Conservation (phyloP, 2,329 filamentous ascomycete genomes). For the Pezicula radicicola region DNA sequence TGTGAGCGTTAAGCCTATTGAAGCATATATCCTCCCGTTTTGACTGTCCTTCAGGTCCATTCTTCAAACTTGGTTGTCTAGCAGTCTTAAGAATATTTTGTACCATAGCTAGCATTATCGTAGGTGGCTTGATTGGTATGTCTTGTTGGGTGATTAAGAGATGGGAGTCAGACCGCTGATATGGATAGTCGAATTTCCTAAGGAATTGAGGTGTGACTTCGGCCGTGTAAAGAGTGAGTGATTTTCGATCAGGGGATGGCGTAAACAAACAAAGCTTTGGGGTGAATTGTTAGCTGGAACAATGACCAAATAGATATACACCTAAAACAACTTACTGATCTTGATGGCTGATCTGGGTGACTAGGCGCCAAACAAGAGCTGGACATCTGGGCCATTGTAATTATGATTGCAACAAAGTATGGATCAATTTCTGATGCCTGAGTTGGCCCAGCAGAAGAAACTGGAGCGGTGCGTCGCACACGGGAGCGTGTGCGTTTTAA, state of each 20-base stretch:
- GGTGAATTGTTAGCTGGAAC: background rate
- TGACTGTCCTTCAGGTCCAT: no score
- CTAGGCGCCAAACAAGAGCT: background rate
- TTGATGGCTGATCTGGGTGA: no score
- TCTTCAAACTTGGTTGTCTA: no score
- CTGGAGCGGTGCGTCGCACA: background rate
- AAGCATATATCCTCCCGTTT: no score
- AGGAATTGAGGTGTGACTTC: background rate
- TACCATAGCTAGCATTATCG: background rate
- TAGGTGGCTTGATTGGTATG: background rate
- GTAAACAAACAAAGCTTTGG: background rate
- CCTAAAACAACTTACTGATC: no score
- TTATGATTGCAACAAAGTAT: background rate
- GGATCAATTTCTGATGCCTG: background rate
- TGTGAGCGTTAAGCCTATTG: no score
- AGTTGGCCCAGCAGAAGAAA: background rate
- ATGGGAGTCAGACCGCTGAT: background rate
- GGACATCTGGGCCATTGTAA: background rate
- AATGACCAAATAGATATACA: background rate
- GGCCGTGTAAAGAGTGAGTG: background rate
- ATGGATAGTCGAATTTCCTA: background rate
- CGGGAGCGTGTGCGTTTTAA: no score
- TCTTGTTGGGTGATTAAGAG: background rate
- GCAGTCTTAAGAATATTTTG: background rate
- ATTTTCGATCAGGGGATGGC: background rate